Percentiles rank a stretch among this genome's conserved stretches.
These are phyloP conservation scores for Ophiocordyceps camponoti-saundersi DNA, from an alignment of 2,329 filamentous ascomycete species.

Conservation along the genomic window DNA sequence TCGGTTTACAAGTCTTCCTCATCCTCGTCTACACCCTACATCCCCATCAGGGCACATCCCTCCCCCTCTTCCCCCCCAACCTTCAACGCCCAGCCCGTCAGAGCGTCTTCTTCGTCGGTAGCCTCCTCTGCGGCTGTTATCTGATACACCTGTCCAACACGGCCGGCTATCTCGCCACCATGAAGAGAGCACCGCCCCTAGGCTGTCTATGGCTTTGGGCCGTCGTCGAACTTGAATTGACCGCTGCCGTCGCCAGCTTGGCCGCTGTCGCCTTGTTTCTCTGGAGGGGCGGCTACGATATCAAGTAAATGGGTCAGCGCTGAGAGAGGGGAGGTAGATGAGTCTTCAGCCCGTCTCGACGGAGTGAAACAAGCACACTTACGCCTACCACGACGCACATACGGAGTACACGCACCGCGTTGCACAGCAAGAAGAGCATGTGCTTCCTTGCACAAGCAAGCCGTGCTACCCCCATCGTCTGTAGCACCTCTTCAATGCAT, in stretches of 20 bases:
- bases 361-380: not conserved
- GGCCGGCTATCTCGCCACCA: constrained; percentile 67
- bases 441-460: not conserved
- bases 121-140: constrained; percentile 53
- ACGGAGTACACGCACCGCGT: not conserved
- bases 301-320: constrained; percentile 10
- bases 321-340: too few relatives aligned
- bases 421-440: too few relatives aligned
- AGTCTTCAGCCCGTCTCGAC: too few relatives aligned
- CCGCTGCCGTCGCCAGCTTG: constrained; percentile 43
- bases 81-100: constrained; percentile 22
- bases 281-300: constrained; percentile 30
- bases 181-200: constrained; percentile 81
- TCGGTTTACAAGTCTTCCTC: not conserved
- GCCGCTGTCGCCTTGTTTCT: constrained; percentile 25
- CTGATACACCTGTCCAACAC: constrained; percentile 68
- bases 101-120: constrained; percentile 43
- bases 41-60: not conserved
- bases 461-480: not conserved
- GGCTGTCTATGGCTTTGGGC: constrained; percentile 90
- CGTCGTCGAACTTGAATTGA: constrained; percentile 67
- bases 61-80: not conserved
- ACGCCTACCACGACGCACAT: not conserved
- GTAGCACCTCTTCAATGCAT: not conserved
- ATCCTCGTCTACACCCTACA: not conserved